These are phyloP conservation scores for Pseudomicrostroma phylloplanum DNA, from an alignment of 1,284 basidiomycete species.

Conservation along the genomic window DNA sequence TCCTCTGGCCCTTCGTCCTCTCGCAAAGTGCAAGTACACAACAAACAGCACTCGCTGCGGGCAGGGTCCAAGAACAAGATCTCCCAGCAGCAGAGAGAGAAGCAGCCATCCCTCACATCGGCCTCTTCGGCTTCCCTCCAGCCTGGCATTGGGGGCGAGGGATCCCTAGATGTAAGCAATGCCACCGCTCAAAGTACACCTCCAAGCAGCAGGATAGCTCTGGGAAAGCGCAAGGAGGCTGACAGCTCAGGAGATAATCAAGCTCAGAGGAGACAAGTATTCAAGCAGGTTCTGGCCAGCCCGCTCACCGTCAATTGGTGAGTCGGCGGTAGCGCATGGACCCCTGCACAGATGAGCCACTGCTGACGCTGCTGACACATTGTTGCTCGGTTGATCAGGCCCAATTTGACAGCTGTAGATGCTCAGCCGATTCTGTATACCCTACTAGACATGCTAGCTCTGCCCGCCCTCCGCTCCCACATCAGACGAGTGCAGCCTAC, in stretches of 20 bases:
- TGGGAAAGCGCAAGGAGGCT: neutral
- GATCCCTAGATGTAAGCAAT: no score
- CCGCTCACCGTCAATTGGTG: slow-evolving; percentile 24
- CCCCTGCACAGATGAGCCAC: neutral
- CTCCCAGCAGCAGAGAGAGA: neutral
- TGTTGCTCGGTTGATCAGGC: neutral
- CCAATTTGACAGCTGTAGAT: slow-evolving; percentile 23
- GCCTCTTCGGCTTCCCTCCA: no score
- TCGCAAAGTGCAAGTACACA: neutral
- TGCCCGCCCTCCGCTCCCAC: slow-evolving; percentile 1
- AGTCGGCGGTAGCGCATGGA: neutral
- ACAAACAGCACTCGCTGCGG: neutral
- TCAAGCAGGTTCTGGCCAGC: slow-evolving; percentile 26
- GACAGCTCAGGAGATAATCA: slow-evolving; percentile 6
- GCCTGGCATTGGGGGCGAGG: no score
- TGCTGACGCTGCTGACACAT: neutral
- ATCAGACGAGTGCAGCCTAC: no score
- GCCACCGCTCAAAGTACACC: neutral
- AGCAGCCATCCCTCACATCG: neutral
- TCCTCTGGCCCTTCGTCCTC: no score
- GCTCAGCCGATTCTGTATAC: slow-evolving; percentile 27
- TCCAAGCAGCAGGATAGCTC: neutral
- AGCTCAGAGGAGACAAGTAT: slow-evolving; percentile 20
- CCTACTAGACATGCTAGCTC: slow-evolving; percentile 20
- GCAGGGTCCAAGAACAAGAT: neutral